These are phyloP conservation scores for Mycena venus DNA, from an alignment of 768 basidiomycete genomes.

Conservation along the genomic window DNA sequence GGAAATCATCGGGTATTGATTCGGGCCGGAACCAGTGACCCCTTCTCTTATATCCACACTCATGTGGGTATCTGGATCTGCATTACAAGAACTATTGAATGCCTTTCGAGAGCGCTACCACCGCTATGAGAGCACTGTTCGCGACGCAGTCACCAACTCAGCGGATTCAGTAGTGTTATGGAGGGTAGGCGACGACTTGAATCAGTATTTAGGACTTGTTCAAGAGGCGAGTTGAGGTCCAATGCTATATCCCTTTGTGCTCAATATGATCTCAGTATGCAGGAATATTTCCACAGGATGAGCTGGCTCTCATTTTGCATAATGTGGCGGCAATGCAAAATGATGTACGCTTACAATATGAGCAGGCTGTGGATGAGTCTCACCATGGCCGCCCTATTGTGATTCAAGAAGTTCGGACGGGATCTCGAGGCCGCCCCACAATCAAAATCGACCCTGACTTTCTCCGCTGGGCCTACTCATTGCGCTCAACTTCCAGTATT, in stretches of 20 bases:
- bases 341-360: not conserved
- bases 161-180: slow-evolving; percentile 28
- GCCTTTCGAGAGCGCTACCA: slow-evolving; percentile 28
- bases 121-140: slow-evolving; percentile 10
- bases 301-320: not conserved
- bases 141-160: slow-evolving; percentile 3
- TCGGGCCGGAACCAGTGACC: too few relatives aligned
- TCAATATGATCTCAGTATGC: not conserved
- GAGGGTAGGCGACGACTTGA: slow-evolving; percentile 35
- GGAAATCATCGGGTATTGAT: too few relatives aligned
- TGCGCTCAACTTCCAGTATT: not conserved
- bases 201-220: slow-evolving; percentile 20
- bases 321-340: not conserved
- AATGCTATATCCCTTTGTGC: too few relatives aligned
- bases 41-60: not conserved
- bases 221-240: too few relatives aligned
- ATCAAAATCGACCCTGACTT: not conserved
- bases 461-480: not conserved
- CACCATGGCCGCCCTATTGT: not conserved
- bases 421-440: not conserved
- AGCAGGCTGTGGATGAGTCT: not conserved
- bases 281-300: not conserved
- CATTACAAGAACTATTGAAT: slow-evolving; percentile 15
- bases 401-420: not conserved
- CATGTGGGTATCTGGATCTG: not conserved